Evolutionary conservation across 2,329 filamentous ascomycete genomes (phyloP), one percentile per base, ranked within the genome.

Genomic region (Cordyceps cateniannulata): DNA sequence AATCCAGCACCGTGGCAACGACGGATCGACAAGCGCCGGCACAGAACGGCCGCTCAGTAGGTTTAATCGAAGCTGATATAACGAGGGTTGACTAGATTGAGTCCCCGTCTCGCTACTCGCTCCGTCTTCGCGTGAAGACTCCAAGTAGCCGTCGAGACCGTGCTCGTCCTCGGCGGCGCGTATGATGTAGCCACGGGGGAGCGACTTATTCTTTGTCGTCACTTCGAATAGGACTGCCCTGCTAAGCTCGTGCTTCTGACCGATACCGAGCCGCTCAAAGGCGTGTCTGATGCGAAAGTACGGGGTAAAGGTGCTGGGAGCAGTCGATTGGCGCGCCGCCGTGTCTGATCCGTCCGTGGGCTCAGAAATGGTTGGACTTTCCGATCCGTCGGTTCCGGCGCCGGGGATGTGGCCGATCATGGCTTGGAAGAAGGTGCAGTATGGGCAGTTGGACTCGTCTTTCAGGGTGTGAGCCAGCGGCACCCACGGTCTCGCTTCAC

Each of bases 121-220:
- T 5, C 29, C 49, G 47, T 65, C 25, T 62, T 38, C 64, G 10
- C 45, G 32, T 18, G 59, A 48, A 6, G 60, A 65, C 22, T 64
- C 64, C 3, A 61, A 61, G 49, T 68, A 69, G n/a, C 62, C 66
- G 24, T 64, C 65, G n/a, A 66, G 42, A 20, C 65, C 65, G 22
- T 66, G 63, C 20, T 70, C 69, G 22, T 62, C 59, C 25, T 70
- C 68, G 1, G 63, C 67, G 12, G 70, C 66, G 27, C 65, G 70
- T 40, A 75, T 64, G 42, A 75, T 70, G 62, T 74, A 74, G 6
- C 73, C 73, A 70, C 73, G 73, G 0, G 73, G 73, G 45, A 75
- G 65, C 3, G 69, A 66, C 59, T 72, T 73, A 62, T 69, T 73
- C 63, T 70, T 71, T 5, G 71, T 72, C 47, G 69, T 71, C 20